Base-by-base conservation (phyloP, 108 stramenopile species). In the Skeletonema tropicum region DNA sequence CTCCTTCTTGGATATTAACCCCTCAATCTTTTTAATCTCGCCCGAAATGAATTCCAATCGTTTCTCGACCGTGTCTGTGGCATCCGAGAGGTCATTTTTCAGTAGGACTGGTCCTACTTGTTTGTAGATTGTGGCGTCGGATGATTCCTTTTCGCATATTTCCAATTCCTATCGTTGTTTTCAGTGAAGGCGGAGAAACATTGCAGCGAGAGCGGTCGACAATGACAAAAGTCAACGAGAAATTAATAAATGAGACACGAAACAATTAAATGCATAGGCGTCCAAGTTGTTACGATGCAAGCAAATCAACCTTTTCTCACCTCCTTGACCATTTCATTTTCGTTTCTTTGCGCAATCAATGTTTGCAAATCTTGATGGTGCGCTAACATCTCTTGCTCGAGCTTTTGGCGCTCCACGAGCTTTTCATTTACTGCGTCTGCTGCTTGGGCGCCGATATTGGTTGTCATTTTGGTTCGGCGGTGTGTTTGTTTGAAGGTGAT, bases 51-150 rank as follows among this genome's bases (percentile, higher is more conserved):
- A 95, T 74, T 96, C 91, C 38, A 97, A 71, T 31, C 96, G 82
- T 73, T 96, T 95, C n/a, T 60, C 64, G 5, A 98, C 92, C 6
- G 93, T 96, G 14, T 92, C 77, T 48, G 88, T 93, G 39, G 94
- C 94, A 63, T 98, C 97, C n/a, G 94, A 92, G 38, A 94, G 66
- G 21, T 93, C 91, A 57, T 96, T 90, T 71, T 87, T 88, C 17
- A 98, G 83, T n/a, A 98, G 75, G 13, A 97, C 92, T 12, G 97
- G 97, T 11, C 97, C 97, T 12, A 97, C 89, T 79, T 90, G 83
- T 71, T 98, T 98, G 82, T 92, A 97, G 12, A 98, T 82, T 17
- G 80, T 72, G 7, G 79, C 70, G 29, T 77, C 77, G 25, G 57
- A 41, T 58, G 62, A 60, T 39, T 83, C 82, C 14, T 55, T 60